phyloP scores from a whole-genome alignment of 257 asterid genomes.

The Salvia miltiorrhiza region DNA sequence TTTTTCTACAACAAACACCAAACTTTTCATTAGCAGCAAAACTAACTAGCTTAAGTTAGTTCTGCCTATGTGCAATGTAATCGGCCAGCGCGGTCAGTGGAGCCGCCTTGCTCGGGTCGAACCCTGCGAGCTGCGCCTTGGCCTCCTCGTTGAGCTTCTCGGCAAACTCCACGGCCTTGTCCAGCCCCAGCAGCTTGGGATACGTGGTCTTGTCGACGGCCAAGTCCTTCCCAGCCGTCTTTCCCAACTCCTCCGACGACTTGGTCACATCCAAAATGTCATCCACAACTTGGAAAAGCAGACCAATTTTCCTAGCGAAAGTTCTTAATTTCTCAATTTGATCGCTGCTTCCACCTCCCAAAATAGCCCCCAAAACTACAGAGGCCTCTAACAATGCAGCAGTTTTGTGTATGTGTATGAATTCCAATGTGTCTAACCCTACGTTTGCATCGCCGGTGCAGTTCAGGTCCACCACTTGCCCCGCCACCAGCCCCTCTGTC shows the following conservation, averaged over 20 bases:
- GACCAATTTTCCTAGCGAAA: slow-evolving; percentile 61
- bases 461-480: slow-evolving; percentile 67
- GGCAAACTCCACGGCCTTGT: slow-evolving; percentile 66
- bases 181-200: slow-evolving; percentile 71
- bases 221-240: slow-evolving; percentile 78
- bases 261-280: slow-evolving; percentile 76
- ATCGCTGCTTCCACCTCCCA: slow-evolving; percentile 55
- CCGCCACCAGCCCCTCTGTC: slow-evolving; percentile 70
- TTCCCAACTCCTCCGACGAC: slow-evolving; percentile 65
- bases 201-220: slow-evolving; percentile 62
- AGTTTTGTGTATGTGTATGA: slow-evolving; percentile 73
- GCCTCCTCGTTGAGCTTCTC: slow-evolving; percentile 53
- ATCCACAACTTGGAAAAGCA: slow-evolving; percentile 75
- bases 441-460: slow-evolving; percentile 42
- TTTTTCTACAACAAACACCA: slow-evolving; percentile 16
- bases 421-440: slow-evolving; percentile 51
- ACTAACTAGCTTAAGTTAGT: slow-evolving; percentile 23
- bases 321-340: slow-evolving; percentile 54
- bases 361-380: slow-evolving; percentile 65
- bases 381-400: slow-evolving; percentile 66
- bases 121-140: slow-evolving; percentile 49
- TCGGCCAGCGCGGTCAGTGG: slow-evolving; percentile 71
- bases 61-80: slow-evolving; percentile 64
- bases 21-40: neutral
- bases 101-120: slow-evolving; percentile 52